These are phyloP conservation scores for Ophioceras dolichostomum DNA, from an alignment of 2,329 filamentous ascomycete species.

Conservation along the genomic window DNA sequence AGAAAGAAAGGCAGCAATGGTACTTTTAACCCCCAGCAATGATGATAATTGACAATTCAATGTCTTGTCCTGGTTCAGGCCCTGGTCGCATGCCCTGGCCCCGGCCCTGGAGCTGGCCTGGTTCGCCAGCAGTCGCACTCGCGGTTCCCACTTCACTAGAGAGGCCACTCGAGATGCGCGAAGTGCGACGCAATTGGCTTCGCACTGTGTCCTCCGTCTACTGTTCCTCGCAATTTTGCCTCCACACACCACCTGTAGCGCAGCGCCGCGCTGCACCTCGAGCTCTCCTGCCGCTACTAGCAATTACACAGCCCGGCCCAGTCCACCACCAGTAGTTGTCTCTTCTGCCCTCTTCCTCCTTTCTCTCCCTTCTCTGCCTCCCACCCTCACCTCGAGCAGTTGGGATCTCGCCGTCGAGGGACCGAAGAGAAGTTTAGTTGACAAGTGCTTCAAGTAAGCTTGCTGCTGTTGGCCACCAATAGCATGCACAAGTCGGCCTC, in stretches of 20 bases:
- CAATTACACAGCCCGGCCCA: background rate
- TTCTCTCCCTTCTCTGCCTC: background rate
- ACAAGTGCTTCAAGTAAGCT: background rate
- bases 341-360: background rate
- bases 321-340: background rate
- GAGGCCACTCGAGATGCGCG: background rate
- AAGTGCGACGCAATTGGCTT: background rate
- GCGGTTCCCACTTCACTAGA: too few species aligned
- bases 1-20: too few species aligned
- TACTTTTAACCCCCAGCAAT: too few species aligned
- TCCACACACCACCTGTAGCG: too few species aligned
- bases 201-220: slow-evolving; percentile 1
- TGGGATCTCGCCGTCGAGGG: background rate
- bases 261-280: too few species aligned
- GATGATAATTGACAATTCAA: too few species aligned
- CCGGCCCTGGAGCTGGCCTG: background rate
- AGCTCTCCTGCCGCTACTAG: too few species aligned
- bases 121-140: too few species aligned
- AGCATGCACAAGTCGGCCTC: background rate
- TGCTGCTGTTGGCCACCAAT: background rate
- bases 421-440: background rate
- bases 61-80: background rate
- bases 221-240: slow-evolving; percentile 1
- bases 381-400: background rate
- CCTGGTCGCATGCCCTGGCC: background rate